Evolutionary conservation across 257 asterid species (phyloP).

Genomic region (Solanum chmielewskii): DNA sequence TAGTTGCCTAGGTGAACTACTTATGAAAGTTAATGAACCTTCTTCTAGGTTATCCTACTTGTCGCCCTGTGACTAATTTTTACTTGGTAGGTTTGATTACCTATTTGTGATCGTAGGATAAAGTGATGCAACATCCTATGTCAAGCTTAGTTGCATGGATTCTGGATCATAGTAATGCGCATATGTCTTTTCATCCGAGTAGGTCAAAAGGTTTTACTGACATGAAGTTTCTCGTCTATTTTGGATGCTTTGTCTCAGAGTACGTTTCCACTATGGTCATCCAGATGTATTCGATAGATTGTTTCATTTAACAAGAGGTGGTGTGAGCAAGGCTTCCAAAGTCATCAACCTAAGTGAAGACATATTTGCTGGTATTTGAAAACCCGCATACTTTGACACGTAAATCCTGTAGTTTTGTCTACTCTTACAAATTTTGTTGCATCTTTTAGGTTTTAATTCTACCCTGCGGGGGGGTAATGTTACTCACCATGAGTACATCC

Average conservation of each 20-base stretch:
- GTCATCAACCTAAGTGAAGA: slow-evolving; percentile 92
- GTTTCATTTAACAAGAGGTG: slow-evolving; percentile 93
- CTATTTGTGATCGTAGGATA: neutral
- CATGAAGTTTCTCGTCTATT: neutral
- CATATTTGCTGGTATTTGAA: slow-evolving; percentile 78
- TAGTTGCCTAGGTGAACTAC: neutral
- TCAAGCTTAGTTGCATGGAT: neutral
- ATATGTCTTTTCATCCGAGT: neutral
- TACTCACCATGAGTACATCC: slow-evolving; percentile 93
- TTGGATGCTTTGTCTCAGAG: slow-evolving; percentile 41
- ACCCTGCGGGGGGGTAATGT: slow-evolving; percentile 96
- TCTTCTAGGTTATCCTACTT: neutral
- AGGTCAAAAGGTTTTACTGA: neutral
- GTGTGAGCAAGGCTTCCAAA: slow-evolving; percentile 93
- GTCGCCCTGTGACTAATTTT: neutral
- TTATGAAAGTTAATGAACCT: neutral
- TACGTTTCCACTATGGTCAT: slow-evolving; percentile 98
- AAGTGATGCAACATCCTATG: neutral
- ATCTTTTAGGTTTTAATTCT: slow-evolving; percentile 75
- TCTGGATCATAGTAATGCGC: neutral
- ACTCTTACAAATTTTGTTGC: slow-evolving; percentile 3
- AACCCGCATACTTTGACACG: neutral
- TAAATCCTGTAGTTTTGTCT: slow-evolving; percentile 1
- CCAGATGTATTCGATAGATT: slow-evolving; percentile 92
- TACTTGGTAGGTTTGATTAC: neutral